Base-by-base conservation (phyloP, 2,329 filamentous ascomycete species). In the Epichloe brachyelytri region DNA sequence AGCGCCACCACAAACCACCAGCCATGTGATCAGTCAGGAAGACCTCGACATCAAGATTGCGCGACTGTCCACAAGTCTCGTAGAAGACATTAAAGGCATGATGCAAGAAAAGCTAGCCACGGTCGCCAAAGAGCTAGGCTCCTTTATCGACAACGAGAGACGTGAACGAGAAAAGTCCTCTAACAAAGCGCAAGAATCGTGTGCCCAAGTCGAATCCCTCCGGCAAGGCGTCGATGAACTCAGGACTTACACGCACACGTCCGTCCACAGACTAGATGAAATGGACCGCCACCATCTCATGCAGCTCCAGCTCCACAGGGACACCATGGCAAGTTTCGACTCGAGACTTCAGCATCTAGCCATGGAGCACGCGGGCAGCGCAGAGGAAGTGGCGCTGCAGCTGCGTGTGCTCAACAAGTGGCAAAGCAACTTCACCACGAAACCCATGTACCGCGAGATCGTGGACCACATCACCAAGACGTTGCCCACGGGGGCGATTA, bases 361-460 rank as follows among this genome's bases (percentile, higher is more conserved):
- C 14, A 15, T 15, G 26, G 22, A 50, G 40, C 49, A 49, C 5
- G 15, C 53, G 12, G 54, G 58, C 2, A 40, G 48, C 40, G 7
- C 50, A 17, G 61, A 65, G 0, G 59, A 60, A 4, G 55, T 75
- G 5, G 63, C 67, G 15, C 58, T 67, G 39, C 60, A 69, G 44
- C 34, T 75, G 4, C 57, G 57, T 19, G 59, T 66, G 1, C 56
- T 82, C 7, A 70, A 76, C 57, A 51, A 53, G 0, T 76, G 75
- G 53, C 78, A 71, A 53, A 72, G 71, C 51, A 77, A 75, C 55
- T 60, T 82, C 7, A 67, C 60, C 19, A 72, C 74, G 1, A 70
- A 65, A 44, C 57, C 62, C 2, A 61, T 77, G 26, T 70, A 68
- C 14, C 62, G 66, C 5, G 62, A 61, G 1, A 72, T 78, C 8